These are phyloP conservation scores for Cyclocybe cylindracea DNA, from an alignment of 768 basidiomycete genomes.

Conservation along the genomic window DNA sequence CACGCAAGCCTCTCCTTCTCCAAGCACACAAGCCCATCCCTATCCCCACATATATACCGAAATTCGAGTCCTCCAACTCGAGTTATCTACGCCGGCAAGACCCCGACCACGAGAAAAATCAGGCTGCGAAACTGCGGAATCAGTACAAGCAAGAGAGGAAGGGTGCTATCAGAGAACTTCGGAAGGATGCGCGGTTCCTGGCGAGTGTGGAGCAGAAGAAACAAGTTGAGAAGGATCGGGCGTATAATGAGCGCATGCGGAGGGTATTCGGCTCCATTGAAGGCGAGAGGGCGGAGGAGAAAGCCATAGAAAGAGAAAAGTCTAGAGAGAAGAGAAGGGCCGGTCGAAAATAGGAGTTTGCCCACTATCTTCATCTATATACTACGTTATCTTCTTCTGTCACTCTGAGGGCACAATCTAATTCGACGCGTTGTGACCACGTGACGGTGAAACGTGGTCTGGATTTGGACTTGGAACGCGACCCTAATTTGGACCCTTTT, in stretches of 20 bases:
- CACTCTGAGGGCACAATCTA: not conserved
- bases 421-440: not conserved
- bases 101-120: slow-evolving; percentile 90
- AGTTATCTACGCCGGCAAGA: slow-evolving; percentile 80
- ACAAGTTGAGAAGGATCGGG: slow-evolving; percentile 80
- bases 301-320: slow-evolving; percentile 87
- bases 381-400: no score
- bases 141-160: slow-evolving; percentile 96
- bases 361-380: not conserved
- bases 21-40: slow-evolving; percentile 97
- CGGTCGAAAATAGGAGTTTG: slow-evolving; percentile 59
- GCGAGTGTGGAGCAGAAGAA: slow-evolving; percentile 84
- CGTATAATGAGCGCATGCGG: slow-evolving; percentile 83
- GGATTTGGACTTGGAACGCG: no score
- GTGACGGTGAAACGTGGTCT: not conserved
- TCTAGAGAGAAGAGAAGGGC: slow-evolving; percentile 72
- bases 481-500: no score
- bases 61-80: slow-evolving; percentile 80
- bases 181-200: slow-evolving; percentile 94
- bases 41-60: slow-evolving; percentile 90
- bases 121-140: slow-evolving; percentile 78
- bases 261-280: slow-evolving; percentile 77
- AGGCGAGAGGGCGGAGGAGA: slow-evolving; percentile 92
- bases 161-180: slow-evolving; percentile 93
- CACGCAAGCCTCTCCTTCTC: slow-evolving; percentile 76